Conservation (phyloP, 1,284 basidiomycete genomes). For the Tausonia pullulans region DNA sequence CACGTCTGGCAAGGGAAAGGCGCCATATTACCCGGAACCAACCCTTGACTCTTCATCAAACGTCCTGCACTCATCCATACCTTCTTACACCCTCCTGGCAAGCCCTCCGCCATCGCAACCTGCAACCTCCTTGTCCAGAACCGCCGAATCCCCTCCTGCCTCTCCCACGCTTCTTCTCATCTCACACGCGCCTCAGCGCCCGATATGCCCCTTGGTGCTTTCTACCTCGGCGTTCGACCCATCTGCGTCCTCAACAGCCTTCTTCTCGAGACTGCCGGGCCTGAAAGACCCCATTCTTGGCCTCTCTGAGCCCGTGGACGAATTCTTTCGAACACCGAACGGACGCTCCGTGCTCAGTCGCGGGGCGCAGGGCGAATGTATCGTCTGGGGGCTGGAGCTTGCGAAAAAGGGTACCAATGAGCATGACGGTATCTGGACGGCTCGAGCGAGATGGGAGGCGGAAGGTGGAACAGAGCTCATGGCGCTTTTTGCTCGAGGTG, state of each 20-base stretch:
- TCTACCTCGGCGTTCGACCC: conserved; percentile 14
- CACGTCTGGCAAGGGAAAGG: conserved; percentile 27
- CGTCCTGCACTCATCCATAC: too few species aligned
- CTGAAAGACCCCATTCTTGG: conserved; percentile 8
- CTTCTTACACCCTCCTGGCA: conserved; percentile 15
- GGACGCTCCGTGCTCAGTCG: conserved; percentile 31
- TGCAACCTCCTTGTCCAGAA: conserved; percentile 9
- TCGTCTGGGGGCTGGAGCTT: conserved; percentile 28
- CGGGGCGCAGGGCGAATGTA: conserved; percentile 27
- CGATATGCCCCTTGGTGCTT: conserved; percentile 11
- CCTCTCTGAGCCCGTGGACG: conserved; percentile 23
- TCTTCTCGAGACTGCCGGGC: conserved; percentile 13
- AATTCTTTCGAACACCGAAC: conserved; percentile 33
- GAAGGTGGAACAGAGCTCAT: neutral
- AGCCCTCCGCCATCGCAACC: conserved; percentile 13
- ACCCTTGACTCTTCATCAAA: conserved; percentile 49
- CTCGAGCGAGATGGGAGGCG: conserved; percentile 2
- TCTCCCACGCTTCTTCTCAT: conserved; percentile 21
- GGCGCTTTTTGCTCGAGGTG: conserved; percentile 7
- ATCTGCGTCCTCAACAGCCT: conserved; percentile 19
- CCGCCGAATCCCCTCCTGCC: conserved; percentile 15
- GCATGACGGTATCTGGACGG: conserved; percentile 1
- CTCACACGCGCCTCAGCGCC: conserved; percentile 8
- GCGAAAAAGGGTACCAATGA: conserved; percentile 11
- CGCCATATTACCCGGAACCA: conserved; percentile 46